Base-by-base conservation (phyloP, 768 basidiomycete species). In the Pulveroboletus sp. region DNA sequence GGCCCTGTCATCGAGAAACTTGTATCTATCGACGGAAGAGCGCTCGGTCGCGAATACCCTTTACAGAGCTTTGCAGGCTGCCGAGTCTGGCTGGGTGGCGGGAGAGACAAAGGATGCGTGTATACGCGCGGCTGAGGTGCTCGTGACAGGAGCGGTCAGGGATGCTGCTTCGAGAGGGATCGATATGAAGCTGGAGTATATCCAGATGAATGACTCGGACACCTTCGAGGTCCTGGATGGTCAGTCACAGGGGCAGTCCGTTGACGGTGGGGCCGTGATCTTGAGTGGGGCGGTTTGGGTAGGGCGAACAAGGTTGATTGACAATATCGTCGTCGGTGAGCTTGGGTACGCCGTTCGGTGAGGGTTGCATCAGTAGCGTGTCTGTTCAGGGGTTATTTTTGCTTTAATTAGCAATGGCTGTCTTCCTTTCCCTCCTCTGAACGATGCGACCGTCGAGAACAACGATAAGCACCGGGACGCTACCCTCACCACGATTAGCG, bases 1-100 rank as follows among this genome's bases (percentile, higher is more conserved):
- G 26, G 96, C 96, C 0, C 76, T 98, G 17, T 95, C 93, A 11
- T 96, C 93, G 3, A 77, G 96, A 10, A 98, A 99, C 64, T 79
- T 79, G 21, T 94, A 95, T 65, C 81, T 99, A 32, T 76, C 81
- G 0, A 53, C 66, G 0, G 58, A 73, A 15, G 93, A 93, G 54
- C 80, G 85, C 5, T 65, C 69, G 18, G 73, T 81, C 36, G 90
- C 89, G 0, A 69, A 71, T 6, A 78, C 79, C 0, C 79, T 99
- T 3, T 77, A 82, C 58, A 73, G 76, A 14, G 92, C 93, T 0
- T 73, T 99, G 1, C 64, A 69, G 6, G 76, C 73, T 1, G 89
- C 81, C 0, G 68, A 81, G 41, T 47, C 58, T 0, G 74, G 73
- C 0, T 93, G 89, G 85, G 59, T 67, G 2, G 60, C 65, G 0